These are phyloP conservation scores for Marasmius sp. DNA, from an alignment of 1,284 basidiomycete species.

Conservation along the genomic window DNA sequence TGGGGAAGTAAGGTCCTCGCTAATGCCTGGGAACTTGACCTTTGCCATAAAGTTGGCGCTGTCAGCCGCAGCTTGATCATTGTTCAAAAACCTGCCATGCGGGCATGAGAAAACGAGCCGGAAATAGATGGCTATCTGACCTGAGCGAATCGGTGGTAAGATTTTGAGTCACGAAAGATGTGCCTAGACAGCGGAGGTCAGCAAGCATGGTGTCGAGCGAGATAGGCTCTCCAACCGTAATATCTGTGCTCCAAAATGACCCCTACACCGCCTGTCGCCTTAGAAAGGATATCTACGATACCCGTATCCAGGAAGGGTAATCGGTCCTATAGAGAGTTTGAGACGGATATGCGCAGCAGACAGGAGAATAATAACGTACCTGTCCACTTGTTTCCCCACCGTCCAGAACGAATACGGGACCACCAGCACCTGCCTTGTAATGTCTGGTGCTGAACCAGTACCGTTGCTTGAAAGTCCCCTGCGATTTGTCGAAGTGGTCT, in stretches of 20 bases:
- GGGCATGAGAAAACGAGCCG: conserved; percentile 11
- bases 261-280: conserved; percentile 82
- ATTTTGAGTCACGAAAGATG: conserved; percentile 77
- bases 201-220: neutral
- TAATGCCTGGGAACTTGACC: conserved; percentile 74
- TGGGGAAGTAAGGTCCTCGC: conserved; percentile 67
- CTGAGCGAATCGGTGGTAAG: conserved; percentile 81
- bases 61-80: conserved; percentile 89
- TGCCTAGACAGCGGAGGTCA: conserved; percentile 46
- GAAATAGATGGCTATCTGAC: conserved; percentile 21
- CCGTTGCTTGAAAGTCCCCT: conserved; percentile 65
- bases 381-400: conserved; percentile 84
- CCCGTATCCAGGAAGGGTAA: conserved; percentile 78
- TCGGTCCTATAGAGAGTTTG: conserved; percentile 40
- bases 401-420: conserved; percentile 81
- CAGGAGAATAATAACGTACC: conserved; percentile 24
- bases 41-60: conserved; percentile 88
- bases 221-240: conserved; percentile 53
- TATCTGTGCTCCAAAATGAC: conserved; percentile 91
- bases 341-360: neutral
- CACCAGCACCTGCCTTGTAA: conserved; percentile 70
- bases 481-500: conserved; percentile 68
- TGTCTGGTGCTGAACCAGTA: conserved; percentile 91
- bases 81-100: conserved; percentile 73
- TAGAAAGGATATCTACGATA: conserved; percentile 83